Base-by-base conservation (phyloP, 2,329 filamentous ascomycete species). In the Grosmannia serpens region DNA sequence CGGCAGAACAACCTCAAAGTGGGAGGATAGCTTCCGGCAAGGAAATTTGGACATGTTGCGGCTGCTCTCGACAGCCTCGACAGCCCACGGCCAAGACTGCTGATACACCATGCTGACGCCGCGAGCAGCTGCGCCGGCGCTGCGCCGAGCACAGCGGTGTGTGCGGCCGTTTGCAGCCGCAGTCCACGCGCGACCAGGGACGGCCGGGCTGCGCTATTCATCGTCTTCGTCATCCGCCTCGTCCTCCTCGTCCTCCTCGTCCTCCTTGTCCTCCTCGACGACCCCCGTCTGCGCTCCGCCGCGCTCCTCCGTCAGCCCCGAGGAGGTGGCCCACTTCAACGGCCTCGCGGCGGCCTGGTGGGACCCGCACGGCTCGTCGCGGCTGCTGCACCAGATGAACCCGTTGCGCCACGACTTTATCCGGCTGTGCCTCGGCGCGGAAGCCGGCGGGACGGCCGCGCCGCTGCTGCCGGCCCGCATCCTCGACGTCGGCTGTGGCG, bases 311-410 rank as follows among this genome's bases (percentile, higher is more conserved):
- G 89, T 99, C 73, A 95, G 95, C 67, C 82, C 88, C 57, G 83
- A 86, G 64, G 92, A 99, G 76, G 84, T 99, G 63, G 88, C 88
- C 22, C 94, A 99, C 77, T 99, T 99, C 81, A 91, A 91, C 68
- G 84, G 85, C 62, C 89, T 99, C 67, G 94, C 94, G 64, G 89
- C 88, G 64, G 87, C 87, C 67, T 99, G 94, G 94, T 99, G 94
- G 94, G 91, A 97, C 73, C 89, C 92, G 1, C 85, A 96, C 69
- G 94, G 94, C 56, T 87, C 92, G 8, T 96, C 91, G 4, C 85
- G 92, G 46, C 84, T 96, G 60, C 84, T 99, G 2, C 94, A 99
- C 73, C 86, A 96, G 64, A 97, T 99, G 92, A 97, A 99, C 74
- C 94, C 94, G 1, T 83, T 96, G 52, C 91, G 94, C 38, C 91